Conservation (phyloP, 306 rosid species). For the Dryas alaskensis region DNA sequence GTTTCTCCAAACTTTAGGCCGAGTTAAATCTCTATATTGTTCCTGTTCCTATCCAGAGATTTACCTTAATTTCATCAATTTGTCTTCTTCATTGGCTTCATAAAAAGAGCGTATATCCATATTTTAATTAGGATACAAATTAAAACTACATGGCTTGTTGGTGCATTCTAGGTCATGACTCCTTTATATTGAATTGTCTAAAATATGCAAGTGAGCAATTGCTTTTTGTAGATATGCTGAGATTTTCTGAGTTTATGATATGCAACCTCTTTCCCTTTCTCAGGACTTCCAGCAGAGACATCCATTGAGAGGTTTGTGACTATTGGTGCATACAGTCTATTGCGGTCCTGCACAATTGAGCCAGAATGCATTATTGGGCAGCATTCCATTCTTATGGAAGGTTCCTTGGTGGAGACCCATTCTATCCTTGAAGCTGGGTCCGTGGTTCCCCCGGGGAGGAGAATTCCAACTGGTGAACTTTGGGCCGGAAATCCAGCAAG, state of each 20-base stretch:
- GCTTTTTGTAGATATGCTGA: not conserved
- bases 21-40: not conserved
- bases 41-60: not conserved
- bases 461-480: constrained; percentile 91
- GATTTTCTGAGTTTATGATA: constrained; percentile 9
- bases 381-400: constrained; percentile 99
- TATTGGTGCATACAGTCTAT: constrained; percentile 82
- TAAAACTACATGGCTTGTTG: not conserved
- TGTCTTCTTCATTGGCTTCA: not conserved
- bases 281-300: constrained; percentile 97
- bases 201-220: not conserved
- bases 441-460: constrained; percentile 91
- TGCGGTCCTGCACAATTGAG: constrained; percentile 94
- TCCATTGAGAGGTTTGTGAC: constrained; percentile 83
- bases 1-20: not conserved
- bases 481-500: constrained; percentile 99
- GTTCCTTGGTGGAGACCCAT: constrained; percentile 89
- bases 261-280: constrained; percentile 28
- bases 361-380: constrained; percentile 98
- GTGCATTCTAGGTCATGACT: not conserved
- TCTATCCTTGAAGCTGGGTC: constrained; percentile 99
- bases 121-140: not conserved
- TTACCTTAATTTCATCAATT: not conserved
- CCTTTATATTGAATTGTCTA: not conserved
- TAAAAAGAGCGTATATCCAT: not conserved